These are phyloP conservation scores for Graphilbum ipis-grandicollis DNA, from an alignment of 2,329 filamentous ascomycete species.

Conservation along the genomic window DNA sequence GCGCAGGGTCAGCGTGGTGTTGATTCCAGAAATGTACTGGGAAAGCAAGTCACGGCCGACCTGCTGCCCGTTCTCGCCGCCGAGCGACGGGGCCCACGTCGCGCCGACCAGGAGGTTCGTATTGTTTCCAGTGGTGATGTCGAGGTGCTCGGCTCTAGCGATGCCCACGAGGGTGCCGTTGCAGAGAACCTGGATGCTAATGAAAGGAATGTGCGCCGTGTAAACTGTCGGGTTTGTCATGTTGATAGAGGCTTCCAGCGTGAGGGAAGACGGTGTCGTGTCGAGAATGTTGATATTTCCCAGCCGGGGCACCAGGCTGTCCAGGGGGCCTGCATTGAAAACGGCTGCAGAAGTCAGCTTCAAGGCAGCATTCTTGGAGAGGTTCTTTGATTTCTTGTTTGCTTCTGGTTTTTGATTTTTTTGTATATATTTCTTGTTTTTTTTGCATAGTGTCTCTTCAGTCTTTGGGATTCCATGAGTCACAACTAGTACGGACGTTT, in stretches of 20 bases:
- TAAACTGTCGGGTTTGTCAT: conserved; percentile 85
- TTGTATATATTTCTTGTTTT: no score
- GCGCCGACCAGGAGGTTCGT: conserved; percentile 48
- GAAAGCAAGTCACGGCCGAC: conserved; percentile 62
- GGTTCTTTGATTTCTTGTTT: no score
- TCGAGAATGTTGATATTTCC: conserved; percentile 54
- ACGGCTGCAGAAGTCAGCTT: no score
- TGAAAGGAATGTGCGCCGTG: conserved; percentile 61
- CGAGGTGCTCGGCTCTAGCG: conserved; percentile 46
- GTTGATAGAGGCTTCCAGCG: conserved; percentile 56
- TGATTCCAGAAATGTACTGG: conserved; percentile 73
- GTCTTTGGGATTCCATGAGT: no score
- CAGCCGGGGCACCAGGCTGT: conserved; percentile 41
- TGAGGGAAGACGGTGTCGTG: conserved; percentile 54
- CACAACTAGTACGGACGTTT: conserved; percentile 68
- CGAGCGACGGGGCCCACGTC: conserved; percentile 55
- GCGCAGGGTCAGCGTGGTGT: conserved; percentile 61
- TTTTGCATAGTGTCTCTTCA: no score
- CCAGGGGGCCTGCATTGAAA: conserved; percentile 35
- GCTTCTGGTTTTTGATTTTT: no score
- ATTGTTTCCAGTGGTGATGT: conserved; percentile 54
- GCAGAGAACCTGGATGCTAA: conserved; percentile 58
- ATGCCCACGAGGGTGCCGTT: conserved; percentile 64
- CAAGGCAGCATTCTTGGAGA: no score
- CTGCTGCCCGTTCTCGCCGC: conserved; percentile 40